These are phyloP conservation scores for Phytophthora syringae DNA, from an alignment of 352 stramenopile genomes.

Conservation along the genomic window DNA sequence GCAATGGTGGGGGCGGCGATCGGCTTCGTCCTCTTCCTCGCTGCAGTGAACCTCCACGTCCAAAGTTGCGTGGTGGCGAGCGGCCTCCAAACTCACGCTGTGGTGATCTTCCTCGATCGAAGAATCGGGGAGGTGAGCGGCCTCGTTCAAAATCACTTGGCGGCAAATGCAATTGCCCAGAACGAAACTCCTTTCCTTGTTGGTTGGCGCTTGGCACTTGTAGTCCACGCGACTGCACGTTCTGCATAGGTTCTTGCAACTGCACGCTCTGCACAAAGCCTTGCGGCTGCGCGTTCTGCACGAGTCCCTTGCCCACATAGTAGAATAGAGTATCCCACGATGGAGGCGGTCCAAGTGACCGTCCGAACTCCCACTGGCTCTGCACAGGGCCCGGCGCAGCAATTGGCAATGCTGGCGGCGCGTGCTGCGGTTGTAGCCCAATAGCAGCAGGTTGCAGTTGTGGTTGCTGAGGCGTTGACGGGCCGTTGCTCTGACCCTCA, in stretches of 20 bases:
- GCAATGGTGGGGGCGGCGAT: not conserved
- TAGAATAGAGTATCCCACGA: slow-evolving; percentile 2
- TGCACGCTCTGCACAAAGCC: no score
- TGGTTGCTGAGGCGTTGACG: not conserved
- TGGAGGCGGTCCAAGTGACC: not conserved
- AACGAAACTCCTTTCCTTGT: not conserved
- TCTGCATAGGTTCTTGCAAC: not conserved
- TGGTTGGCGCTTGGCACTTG: not conserved
- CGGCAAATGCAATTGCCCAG: not conserved
- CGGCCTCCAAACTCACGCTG: not conserved
- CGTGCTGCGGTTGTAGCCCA: not conserved
- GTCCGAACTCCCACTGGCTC: slow-evolving; percentile 2
- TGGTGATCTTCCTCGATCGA: not conserved
- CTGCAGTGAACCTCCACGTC: not conserved
- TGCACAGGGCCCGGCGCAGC: not conserved
- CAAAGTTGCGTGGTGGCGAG: not conserved
- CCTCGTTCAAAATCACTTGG: not conserved
- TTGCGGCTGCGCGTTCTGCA: not conserved
- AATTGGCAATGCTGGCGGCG: not conserved
- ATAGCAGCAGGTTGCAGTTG: not conserved
- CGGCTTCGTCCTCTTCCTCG: not conserved
- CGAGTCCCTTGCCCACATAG: slow-evolving; percentile 10
- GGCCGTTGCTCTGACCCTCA: not conserved
- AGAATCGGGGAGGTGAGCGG: not conserved
- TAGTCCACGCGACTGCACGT: not conserved